Evolutionary conservation across 108 stramenopile species (phyloP).

Genomic region (Pseudonitzschia pungens): DNA sequence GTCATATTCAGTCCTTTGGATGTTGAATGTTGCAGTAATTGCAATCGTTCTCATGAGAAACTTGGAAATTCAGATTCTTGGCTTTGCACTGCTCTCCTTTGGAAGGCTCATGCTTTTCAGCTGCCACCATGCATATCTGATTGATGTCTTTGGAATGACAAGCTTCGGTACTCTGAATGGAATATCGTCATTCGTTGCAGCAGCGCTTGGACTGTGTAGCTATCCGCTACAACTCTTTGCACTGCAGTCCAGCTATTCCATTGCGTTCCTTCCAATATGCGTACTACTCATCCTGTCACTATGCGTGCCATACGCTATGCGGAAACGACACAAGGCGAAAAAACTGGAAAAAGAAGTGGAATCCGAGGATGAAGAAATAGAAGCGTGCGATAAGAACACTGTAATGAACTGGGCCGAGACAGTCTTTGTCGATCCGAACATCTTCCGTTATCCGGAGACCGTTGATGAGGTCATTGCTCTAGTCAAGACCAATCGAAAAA

Average conservation of each 20-base stretch:
- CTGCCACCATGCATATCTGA: conserved; percentile 20
- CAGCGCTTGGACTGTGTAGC: conserved; percentile 12
- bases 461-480: conserved; percentile 15
- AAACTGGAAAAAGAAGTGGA: neutral
- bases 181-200: conserved; percentile 21
- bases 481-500: neutral
- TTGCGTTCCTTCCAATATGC: conserved; percentile 13
- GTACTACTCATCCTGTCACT: neutral
- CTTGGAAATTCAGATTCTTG: conserved; percentile 20
- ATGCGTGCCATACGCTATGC: neutral
- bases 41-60: conserved; percentile 11
- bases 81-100: conserved; percentile 1
- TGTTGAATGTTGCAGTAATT: conserved; percentile 5
- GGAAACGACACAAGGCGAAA: neutral
- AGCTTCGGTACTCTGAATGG: conserved; percentile 24
- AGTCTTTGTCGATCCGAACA: neutral
- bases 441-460: conserved; percentile 8
- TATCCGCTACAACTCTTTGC: conserved; percentile 19
- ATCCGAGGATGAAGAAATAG: neutral
- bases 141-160: conserved; percentile 18
- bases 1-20: neutral
- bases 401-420: conserved; percentile 16
- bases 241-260: neutral
- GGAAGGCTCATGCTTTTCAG: conserved; percentile 15
- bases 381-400: neutral